Evolutionary conservation across 768 basidiomycete species (phyloP), one percentile per base, ranked within the genome.

Genomic region (Tricholoma terreum): DNA sequence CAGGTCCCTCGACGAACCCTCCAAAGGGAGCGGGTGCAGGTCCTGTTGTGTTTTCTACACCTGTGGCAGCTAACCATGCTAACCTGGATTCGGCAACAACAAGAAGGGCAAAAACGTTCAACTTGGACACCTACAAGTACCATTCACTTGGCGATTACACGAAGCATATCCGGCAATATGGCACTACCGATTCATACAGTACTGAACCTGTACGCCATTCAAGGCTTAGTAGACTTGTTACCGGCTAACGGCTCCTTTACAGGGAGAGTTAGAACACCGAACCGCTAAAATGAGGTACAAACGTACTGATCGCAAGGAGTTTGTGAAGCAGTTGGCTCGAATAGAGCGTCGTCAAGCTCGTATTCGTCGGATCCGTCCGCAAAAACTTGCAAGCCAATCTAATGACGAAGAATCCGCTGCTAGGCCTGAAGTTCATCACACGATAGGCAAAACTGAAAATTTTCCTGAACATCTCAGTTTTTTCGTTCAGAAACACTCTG

Each of bases 291-390:
- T 33, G n/a, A 27, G 58, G 19, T 62, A 59, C 48, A 48, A 14
- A 9, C 52, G 52, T 21, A 64, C 61, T 4, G 55, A 48, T 24
- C 35, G 50, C 6, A 61, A 58, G 31, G 19, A 40, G 12, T 54
- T 61, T 14, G 27, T 50, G 12, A 22, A 9, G 5, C 61, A 64
- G 34, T n/a, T 64, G 15, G 35, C 61, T 15, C 52, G 56, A 36
- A 61, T 62, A 24, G 63, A 64, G 48, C 40, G 40, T 9, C 52
- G 49, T 7, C 34, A 64, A 51, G 19, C 52, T 27, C 45, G 49
- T 22, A 52, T 52, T n/a, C 31, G n/a, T 21, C n/a, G n/a, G 22
- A 34, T 51, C 9, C 6, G 50, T 19, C 31, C 19, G 9, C 40
- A 42, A 1, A 42, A 21, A 19, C 21, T 19, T 21, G 19, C 7